phyloP scores from a whole-genome alignment of 306 rosid genomes.

The Vachellia pachyceras region DNA sequence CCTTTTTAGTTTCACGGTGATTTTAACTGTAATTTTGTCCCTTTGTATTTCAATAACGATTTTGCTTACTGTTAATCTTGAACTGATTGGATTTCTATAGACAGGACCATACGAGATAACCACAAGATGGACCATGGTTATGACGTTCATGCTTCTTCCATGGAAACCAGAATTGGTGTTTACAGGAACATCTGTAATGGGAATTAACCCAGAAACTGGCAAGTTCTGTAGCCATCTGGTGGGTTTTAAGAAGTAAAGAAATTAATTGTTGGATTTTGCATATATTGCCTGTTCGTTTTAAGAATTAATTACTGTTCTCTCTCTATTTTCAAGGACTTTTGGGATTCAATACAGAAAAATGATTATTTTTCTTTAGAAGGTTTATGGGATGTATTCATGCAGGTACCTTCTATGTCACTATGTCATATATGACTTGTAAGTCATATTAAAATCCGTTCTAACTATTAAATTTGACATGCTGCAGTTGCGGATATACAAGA shows the following conservation, averaged over 20 bases:
- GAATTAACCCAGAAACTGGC: slow-evolving; percentile 83
- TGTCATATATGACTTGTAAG: neutral
- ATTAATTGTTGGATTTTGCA: neutral
- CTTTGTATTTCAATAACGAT: neutral
- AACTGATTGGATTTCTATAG: slow-evolving; percentile 63
- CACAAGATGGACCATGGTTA: slow-evolving; percentile 93
- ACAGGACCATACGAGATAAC: slow-evolving; percentile 93
- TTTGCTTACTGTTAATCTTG: slow-evolving; percentile 6
- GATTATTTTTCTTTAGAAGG: slow-evolving; percentile 91
- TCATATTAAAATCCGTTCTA: slow-evolving; percentile 10
- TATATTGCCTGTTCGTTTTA: slow-evolving; percentile 10
- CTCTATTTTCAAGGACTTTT: slow-evolving; percentile 64
- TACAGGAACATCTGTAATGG: slow-evolving; percentile 86
- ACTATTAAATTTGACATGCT: slow-evolving; percentile 24
- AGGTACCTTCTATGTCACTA: slow-evolving; percentile 53
- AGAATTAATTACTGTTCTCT: slow-evolving; percentile 11
- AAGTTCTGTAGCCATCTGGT: slow-evolving; percentile 92
- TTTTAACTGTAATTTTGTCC: neutral
- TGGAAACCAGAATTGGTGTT: slow-evolving; percentile 93
- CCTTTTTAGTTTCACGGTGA: neutral
- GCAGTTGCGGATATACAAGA: slow-evolving; percentile 84
- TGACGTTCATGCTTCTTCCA: slow-evolving; percentile 80
- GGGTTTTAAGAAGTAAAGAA: slow-evolving; percentile 15
- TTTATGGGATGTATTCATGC: slow-evolving; percentile 73
- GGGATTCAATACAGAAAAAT: slow-evolving; percentile 85